phyloP scores from a whole-genome alignment of 345 rosid genomes.

The Populus tremula region DNA sequence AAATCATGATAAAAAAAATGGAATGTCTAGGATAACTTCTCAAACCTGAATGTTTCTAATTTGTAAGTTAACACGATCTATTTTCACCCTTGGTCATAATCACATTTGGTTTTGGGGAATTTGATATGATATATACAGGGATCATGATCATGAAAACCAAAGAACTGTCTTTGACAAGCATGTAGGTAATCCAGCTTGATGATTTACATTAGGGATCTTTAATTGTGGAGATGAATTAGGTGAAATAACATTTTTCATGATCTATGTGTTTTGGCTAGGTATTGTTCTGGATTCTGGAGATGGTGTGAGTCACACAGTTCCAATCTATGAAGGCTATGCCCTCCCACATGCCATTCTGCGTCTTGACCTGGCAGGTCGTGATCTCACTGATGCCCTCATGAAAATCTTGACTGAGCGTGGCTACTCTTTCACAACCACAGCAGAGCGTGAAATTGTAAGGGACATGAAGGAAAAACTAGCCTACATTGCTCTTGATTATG shows the following conservation, averaged over 20 bases:
- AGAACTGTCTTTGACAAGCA: background rate
- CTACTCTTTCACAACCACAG: slow-evolving; percentile 69
- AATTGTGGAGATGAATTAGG: background rate
- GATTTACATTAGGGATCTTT: background rate
- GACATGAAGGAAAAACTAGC: slow-evolving; percentile 75
- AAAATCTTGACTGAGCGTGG: slow-evolving; percentile 72
- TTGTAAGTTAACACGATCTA: background rate
- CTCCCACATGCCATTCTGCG: slow-evolving; percentile 75
- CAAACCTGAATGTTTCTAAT: background rate
- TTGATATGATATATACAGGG: background rate
- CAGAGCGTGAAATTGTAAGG: slow-evolving; percentile 60
- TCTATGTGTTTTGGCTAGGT: slow-evolving; percentile 33
- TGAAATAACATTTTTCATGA: background rate
- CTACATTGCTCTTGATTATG: slow-evolving; percentile 69
- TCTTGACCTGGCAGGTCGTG: slow-evolving; percentile 77
- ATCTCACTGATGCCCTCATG: slow-evolving; percentile 68
- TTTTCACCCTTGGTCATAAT: background rate
- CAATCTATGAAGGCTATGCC: slow-evolving; percentile 55
- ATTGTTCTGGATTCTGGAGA: slow-evolving; percentile 58
- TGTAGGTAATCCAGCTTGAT: background rate
- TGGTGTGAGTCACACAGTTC: slow-evolving; percentile 61
- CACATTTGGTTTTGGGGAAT: slow-evolving; percentile 3
- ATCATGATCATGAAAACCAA: background rate
- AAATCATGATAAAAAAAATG: background rate
- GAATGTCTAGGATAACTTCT: background rate